Conservation (phyloP, 768 basidiomycete species). For the Hortiboletus flavorubellus region DNA sequence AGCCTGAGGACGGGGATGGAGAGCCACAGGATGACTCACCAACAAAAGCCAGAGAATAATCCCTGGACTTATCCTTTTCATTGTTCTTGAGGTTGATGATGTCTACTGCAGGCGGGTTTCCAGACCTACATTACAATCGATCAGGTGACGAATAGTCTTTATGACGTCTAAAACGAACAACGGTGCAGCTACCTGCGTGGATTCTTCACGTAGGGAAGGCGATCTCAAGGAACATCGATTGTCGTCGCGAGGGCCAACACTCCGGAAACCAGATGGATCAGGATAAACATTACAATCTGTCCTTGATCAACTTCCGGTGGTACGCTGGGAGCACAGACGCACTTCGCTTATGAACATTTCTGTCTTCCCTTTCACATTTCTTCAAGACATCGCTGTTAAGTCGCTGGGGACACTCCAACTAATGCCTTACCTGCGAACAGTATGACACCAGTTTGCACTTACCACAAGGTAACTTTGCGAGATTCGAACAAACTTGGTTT, state of each 20-base stretch:
- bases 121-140: constrained; percentile 8
- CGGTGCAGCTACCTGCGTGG: constrained; percentile 10
- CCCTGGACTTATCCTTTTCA: constrained; percentile 14
- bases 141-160: background rate
- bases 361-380: constrained; percentile 40
- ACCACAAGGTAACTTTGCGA: constrained; percentile 21
- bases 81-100: constrained; percentile 27
- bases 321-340: background rate
- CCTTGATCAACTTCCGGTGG: background rate
- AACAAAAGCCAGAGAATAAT: constrained; percentile 23
- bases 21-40: constrained; percentile 6
- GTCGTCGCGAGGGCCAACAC: constrained; percentile 2
- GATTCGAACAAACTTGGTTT: constrained; percentile 27
- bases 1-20: background rate
- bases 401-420: background rate
- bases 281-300: constrained; percentile 15
- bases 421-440: constrained; percentile 35
- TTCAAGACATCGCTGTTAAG: constrained; percentile 8
- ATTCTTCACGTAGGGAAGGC: background rate
- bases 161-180: constrained; percentile 21
- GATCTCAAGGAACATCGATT: background rate
- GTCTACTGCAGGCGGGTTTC: constrained; percentile 29
- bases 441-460: constrained; percentile 41
- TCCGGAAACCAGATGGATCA: background rate
- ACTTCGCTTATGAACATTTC: constrained; percentile 37